A percentile compares a stretch with the other conserved stretches of the same genome.
phyloP scores from a whole-genome alignment of 139 green algal species.

The Yamagishiella unicocca region DNA sequence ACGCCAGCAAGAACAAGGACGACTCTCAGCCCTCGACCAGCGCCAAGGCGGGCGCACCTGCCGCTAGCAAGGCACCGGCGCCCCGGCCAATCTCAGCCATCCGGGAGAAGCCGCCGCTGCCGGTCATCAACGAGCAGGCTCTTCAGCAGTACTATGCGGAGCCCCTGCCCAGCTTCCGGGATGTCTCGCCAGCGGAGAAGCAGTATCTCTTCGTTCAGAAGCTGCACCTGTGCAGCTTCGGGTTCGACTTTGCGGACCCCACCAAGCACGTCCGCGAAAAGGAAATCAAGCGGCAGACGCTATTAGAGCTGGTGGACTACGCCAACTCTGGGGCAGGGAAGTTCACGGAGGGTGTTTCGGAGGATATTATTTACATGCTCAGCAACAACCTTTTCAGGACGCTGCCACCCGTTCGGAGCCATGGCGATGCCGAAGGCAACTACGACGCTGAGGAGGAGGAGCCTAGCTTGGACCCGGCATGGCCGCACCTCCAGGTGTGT shows the following conservation, averaged over 20 bases:
- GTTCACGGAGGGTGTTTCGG: conserved; percentile 94
- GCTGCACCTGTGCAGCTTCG: conserved; percentile 95
- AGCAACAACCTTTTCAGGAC: conserved; percentile 96
- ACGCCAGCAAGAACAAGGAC: conserved; percentile 56
- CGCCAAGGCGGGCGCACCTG: conserved; percentile 13
- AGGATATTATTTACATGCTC: conserved; percentile 97
- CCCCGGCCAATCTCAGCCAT: conserved; percentile 55
- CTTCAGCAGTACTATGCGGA: conserved; percentile 74
- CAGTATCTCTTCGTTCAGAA: conserved; percentile 97
- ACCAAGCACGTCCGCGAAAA: conserved; percentile 93
- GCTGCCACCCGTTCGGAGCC: conserved; percentile 87
- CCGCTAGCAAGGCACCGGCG: conserved; percentile 40
- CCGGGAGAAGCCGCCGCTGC: conserved; percentile 74
- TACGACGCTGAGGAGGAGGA: conserved; percentile 98
- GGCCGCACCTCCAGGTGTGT: conserved; percentile 96
- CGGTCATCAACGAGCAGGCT: conserved; percentile 67
- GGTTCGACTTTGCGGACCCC: conserved; percentile 96
- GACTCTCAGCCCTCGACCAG: conserved; percentile 39
- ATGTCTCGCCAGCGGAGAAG: conserved; percentile 89
- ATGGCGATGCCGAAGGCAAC: conserved; percentile 74
- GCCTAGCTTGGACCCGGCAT: conserved; percentile 95
- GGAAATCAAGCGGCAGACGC: conserved; percentile 97
- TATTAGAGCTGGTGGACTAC: conserved; percentile 99
- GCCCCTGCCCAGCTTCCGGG: conserved; percentile 90
- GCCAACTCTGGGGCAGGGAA: conserved; percentile 95